These are phyloP conservation scores for Xylaria digitata DNA, from an alignment of 2,329 filamentous ascomycete species.

Conservation along the genomic window DNA sequence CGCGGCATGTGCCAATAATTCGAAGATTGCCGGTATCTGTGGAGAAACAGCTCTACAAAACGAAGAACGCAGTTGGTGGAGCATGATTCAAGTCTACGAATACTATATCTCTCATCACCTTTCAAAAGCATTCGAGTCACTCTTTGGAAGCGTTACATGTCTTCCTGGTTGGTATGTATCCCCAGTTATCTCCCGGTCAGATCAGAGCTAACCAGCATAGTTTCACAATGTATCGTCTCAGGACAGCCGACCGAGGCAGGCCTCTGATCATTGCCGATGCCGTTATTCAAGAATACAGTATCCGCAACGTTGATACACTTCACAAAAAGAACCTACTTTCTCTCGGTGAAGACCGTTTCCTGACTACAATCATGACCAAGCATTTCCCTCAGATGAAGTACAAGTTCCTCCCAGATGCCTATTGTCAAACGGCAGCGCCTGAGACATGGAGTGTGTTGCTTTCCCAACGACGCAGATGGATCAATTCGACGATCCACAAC, in stretches of 20 bases:
- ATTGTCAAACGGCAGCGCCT: constrained; percentile 91
- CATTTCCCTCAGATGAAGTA: constrained; percentile 95
- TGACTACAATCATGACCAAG: constrained; percentile 98
- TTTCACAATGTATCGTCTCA: constrained; percentile 98
- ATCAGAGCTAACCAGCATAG: constrained; percentile 62
- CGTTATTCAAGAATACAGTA: constrained; percentile 87
- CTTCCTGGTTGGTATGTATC: constrained; percentile 92
- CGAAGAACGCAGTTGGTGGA: constrained; percentile 96
- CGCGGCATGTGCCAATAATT: constrained; percentile 90
- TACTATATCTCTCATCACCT: constrained; percentile 99
- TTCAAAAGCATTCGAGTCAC: constrained; percentile 95
- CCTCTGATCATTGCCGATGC: constrained; percentile 93
- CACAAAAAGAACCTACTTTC: constrained; percentile 87
- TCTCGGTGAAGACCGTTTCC: constrained; percentile 84
- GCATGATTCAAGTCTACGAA: constrained; percentile 99
- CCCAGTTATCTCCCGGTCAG: neutral
- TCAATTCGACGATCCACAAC: constrained; percentile 99
- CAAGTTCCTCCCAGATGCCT: constrained; percentile 95
- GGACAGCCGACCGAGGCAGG: constrained; percentile 92
- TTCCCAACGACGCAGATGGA: constrained; percentile 99
- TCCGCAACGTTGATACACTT: constrained; percentile 90
- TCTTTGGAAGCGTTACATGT: constrained; percentile 98
- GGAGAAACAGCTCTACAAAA: constrained; percentile 97
- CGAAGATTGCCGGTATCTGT: constrained; percentile 96
- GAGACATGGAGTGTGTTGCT: constrained; percentile 94